A percentile compares a stretch with the other conserved stretches of the same genome.
phyloP scores from a whole-genome alignment of 805 yeast genomes.

The Kazachstania bromeliacearum region DNA sequence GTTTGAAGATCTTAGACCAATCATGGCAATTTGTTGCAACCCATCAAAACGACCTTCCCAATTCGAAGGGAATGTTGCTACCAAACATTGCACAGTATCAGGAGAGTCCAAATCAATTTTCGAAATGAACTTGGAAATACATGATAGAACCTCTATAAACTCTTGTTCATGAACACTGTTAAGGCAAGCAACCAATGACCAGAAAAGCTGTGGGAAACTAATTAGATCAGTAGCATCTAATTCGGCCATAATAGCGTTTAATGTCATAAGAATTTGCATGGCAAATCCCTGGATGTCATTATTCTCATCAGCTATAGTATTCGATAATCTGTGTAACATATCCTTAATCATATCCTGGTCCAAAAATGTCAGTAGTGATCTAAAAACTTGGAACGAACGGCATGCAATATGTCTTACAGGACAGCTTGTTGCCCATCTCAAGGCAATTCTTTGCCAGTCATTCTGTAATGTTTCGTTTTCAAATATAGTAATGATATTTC shows the following conservation, averaged over 20 bases:
- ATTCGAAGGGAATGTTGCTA: conserved; percentile 81
- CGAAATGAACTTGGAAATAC: conserved; percentile 71
- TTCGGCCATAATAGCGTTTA: conserved; percentile 86
- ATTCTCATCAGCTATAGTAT: conserved; percentile 84
- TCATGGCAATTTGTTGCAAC: conserved; percentile 64
- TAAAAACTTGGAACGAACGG: conserved; percentile 85
- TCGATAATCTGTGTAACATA: conserved; percentile 86
- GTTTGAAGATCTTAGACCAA: conserved; percentile 74
- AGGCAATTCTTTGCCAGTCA: conserved; percentile 77
- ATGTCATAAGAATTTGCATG: conserved; percentile 92
- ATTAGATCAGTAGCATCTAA: conserved; percentile 67
- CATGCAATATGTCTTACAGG: conserved; percentile 96
- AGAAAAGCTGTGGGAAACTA: conserved; percentile 86
- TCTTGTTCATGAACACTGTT: conserved; percentile 89
- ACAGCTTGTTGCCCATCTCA: conserved; percentile 94
- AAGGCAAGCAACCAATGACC: conserved; percentile 90
- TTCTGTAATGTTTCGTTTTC: conserved; percentile 47
- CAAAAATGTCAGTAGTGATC: conserved; percentile 70
- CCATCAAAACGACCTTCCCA: conserved; percentile 97
- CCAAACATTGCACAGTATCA: conserved; percentile 73
- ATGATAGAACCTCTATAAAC: conserved; percentile 76
- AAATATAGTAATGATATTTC: conserved; percentile 54
- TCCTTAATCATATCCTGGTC: conserved; percentile 87
- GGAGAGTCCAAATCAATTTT: conserved; percentile 81
- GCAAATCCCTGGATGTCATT: conserved; percentile 92